These are phyloP conservation scores for Aspergillus luchuensis DNA, from an alignment of 2,329 filamentous ascomycete genomes.

Conservation along the genomic window DNA sequence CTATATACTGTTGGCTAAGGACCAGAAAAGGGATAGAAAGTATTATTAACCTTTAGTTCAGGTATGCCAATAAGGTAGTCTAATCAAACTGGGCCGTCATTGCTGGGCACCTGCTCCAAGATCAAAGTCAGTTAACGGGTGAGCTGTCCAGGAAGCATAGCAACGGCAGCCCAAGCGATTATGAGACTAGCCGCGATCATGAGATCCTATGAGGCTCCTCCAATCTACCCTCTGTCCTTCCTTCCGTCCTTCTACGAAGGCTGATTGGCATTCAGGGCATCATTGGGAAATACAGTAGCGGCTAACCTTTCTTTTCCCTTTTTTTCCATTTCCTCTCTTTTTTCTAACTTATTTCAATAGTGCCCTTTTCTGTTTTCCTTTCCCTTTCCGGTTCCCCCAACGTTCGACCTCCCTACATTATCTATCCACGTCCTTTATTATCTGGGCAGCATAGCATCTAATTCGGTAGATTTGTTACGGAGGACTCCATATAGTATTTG, in stretches of 20 bases:
- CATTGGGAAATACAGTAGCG: neutral
- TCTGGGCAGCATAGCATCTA: neutral
- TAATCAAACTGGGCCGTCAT: conserved; percentile 21
- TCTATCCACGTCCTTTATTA: neutral
- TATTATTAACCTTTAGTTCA: conserved; percentile 7
- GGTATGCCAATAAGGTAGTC: conserved; percentile 16
- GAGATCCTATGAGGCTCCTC: conserved; percentile 5
- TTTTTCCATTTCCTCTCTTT: neutral
- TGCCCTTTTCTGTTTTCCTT: neutral
- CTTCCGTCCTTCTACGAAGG: neutral
- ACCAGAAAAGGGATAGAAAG: conserved; percentile 21
- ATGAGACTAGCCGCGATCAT: conserved; percentile 1
- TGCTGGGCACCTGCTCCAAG: conserved; percentile 18
- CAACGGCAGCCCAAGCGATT: conserved; percentile 23
- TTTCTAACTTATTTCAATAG: too few species aligned
- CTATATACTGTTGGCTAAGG: conserved; percentile 22
- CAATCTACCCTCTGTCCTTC: conserved; percentile 1
- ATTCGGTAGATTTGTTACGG: neutral
- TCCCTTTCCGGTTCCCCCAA: neutral
- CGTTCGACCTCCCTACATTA: neutral
- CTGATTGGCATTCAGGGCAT: neutral
- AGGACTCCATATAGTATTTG: neutral
- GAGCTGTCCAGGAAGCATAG: conserved; percentile 16
- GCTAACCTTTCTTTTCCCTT: neutral
- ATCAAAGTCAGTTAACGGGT: conserved; percentile 11